A percentile compares a stretch with the other conserved stretches of the same genome.
phyloP scores from a whole-genome alignment of 2,329 filamentous ascomycete genomes.

The Rhynchosporium secalis region DNA sequence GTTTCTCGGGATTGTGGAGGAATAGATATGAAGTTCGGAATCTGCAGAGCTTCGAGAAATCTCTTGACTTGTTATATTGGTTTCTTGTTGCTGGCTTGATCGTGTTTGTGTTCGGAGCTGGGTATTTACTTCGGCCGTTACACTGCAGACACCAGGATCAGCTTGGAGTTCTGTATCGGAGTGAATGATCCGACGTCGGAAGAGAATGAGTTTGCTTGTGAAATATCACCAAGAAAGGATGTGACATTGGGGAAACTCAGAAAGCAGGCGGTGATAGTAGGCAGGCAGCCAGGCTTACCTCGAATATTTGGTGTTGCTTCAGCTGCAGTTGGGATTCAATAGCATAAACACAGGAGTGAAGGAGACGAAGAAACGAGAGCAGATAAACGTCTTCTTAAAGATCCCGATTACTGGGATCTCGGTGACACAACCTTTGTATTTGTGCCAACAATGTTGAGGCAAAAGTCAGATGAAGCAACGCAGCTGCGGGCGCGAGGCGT shows the following conservation, averaged over 20 bases:
- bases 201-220: slow-evolving; percentile 20
- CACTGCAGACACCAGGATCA: slow-evolving; percentile 10
- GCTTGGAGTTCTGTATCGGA: slow-evolving; percentile 5
- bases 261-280: slow-evolving; percentile 7
- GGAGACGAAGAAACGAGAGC: background rate
- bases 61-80: background rate
- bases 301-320: slow-evolving; percentile 3
- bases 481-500: slow-evolving; percentile 4
- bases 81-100: slow-evolving; percentile 2
- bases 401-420: slow-evolving; percentile 18
- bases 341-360: background rate
- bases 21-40: slow-evolving; percentile 12
- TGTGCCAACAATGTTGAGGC: slow-evolving; percentile 1
- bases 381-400: slow-evolving; percentile 12
- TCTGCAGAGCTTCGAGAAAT: slow-evolving; percentile 16
- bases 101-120: background rate
- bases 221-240: slow-evolving; percentile 15
- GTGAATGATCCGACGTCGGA: slow-evolving; percentile 1
- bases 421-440: slow-evolving; percentile 7
- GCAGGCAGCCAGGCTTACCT: slow-evolving; percentile 22
- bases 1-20: background rate
- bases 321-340: background rate
- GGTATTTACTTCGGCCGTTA: background rate
- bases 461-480: slow-evolving; percentile 5
- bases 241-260: slow-evolving; percentile 17